These are phyloP conservation scores for Solanum pimpinellifolium DNA, from an alignment of 257 asterid species.

Conservation along the genomic window DNA sequence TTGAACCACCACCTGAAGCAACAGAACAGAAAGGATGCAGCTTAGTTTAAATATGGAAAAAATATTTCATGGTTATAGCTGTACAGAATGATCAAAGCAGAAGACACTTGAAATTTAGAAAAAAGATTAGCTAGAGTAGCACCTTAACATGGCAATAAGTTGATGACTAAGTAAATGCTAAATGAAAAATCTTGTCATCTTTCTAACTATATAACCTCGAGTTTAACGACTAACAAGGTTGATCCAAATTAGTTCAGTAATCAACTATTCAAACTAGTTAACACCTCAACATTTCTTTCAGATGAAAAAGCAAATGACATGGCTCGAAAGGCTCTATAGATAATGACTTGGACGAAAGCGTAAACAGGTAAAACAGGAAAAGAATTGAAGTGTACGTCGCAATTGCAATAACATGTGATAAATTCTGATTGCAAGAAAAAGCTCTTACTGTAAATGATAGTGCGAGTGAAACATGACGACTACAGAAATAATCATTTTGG, in stretches of 20 bases:
- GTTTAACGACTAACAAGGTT: neutral
- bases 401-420: neutral
- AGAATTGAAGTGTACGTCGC: neutral
- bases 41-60: neutral
- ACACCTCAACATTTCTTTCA: neutral
- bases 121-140: neutral
- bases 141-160: neutral
- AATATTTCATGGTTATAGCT: neutral
- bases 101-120: neutral
- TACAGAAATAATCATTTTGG: neutral
- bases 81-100: neutral
- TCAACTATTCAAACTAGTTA: neutral
- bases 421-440: neutral
- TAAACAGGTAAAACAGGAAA: neutral
- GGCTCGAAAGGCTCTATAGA: neutral
- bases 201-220: neutral
- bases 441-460: neutral
- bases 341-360: neutral
- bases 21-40: constrained; percentile 1
- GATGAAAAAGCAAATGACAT: neutral
- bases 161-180: neutral
- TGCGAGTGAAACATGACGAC: neutral
- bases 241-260: neutral
- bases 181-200: neutral
- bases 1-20: constrained; percentile 80